Evolutionary conservation across 176 grass and related monocot genomes (phyloP).

Genomic region (bread wheat (Triticum aestivum)): DNA sequence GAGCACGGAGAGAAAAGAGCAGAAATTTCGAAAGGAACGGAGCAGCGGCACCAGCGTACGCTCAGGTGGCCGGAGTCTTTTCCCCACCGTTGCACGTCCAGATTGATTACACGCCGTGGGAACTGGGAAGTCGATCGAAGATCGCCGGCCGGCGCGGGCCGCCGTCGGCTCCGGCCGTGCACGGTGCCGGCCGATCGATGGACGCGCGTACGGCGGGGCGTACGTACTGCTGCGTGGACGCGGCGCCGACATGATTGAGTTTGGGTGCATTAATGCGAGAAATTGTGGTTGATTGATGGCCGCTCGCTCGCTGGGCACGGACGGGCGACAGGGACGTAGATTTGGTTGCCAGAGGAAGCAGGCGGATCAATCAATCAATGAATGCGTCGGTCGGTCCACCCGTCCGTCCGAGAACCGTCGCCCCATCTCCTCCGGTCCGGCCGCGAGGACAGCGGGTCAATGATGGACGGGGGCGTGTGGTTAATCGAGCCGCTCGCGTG

Average conservation of each 20-base stretch:
- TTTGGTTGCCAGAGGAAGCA: conserved; percentile 46
- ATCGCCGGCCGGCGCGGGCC: background rate
- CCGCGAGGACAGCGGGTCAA: background rate
- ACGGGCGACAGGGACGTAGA: conserved; percentile 29
- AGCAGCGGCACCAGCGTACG: background rate
- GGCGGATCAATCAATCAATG: background rate
- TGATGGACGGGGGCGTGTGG: background rate
- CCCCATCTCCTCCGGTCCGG: conserved; percentile 10
- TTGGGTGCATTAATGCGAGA: conserved; percentile 44
- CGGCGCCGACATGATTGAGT: conserved; percentile 36
- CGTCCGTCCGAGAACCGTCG: background rate
- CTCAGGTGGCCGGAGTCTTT: background rate
- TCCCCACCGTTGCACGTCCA: background rate
- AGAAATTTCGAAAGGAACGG: conserved; percentile 18
- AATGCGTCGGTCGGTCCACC: conserved; percentile 14
- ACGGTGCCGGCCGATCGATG: background rate
- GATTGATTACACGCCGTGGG: background rate
- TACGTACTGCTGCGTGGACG: background rate
- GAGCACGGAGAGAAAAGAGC: background rate
- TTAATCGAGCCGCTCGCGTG: background rate
- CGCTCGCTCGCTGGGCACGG: no score
- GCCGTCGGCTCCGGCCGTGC: background rate
- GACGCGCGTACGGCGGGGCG: background rate
- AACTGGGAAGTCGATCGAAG: background rate
- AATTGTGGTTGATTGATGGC: conserved; percentile 64